These are phyloP conservation scores for Hemisphaericaspora nanyangensis DNA, from an alignment of 805 yeast species.

Conservation along the genomic window DNA sequence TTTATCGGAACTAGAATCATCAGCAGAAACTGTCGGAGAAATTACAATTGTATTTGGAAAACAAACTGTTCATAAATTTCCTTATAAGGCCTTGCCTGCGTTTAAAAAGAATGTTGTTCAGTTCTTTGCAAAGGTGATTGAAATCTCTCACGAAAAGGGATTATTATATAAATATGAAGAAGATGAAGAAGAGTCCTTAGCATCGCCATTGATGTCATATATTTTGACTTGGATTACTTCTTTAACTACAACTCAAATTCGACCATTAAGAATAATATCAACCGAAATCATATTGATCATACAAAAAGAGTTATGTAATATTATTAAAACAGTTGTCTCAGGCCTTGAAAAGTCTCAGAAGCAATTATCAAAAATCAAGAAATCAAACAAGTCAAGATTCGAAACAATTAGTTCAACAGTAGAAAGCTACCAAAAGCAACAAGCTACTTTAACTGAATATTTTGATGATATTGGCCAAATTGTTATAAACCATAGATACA, in stretches of 20 bases:
- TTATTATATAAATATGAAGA: slow-evolving; percentile 39
- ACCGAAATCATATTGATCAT: slow-evolving; percentile 56
- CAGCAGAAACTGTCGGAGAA: slow-evolving; percentile 70
- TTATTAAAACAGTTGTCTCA: slow-evolving; percentile 34
- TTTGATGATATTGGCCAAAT: slow-evolving; percentile 64
- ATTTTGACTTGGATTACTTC: slow-evolving; percentile 73
- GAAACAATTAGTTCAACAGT: slow-evolving; percentile 43
- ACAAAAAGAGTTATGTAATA: slow-evolving; percentile 56
- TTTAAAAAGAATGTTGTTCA: slow-evolving; percentile 53
- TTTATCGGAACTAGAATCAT: slow-evolving; percentile 62
- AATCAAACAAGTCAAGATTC: slow-evolving; percentile 38
- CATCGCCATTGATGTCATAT: slow-evolving; percentile 47
- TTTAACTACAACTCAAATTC: slow-evolving; percentile 61
- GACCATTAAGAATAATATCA: slow-evolving; percentile 69
- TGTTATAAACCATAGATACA: slow-evolving; percentile 70
- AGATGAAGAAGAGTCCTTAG: slow-evolving; percentile 23
- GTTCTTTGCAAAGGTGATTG: slow-evolving; percentile 52
- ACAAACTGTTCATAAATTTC: slow-evolving; percentile 67
- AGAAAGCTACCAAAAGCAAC: slow-evolving; percentile 36
- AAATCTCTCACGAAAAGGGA: slow-evolving; percentile 59
- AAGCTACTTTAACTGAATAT: slow-evolving; percentile 50
- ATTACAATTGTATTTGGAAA: slow-evolving; percentile 57
- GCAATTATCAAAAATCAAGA: slow-evolving; percentile 31
- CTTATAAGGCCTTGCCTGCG: slow-evolving; percentile 47
- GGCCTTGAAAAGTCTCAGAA: slow-evolving; percentile 41